Evolutionary conservation across 306 rosid genomes (phyloP).

Genomic region (Luffa acutangula): DNA sequence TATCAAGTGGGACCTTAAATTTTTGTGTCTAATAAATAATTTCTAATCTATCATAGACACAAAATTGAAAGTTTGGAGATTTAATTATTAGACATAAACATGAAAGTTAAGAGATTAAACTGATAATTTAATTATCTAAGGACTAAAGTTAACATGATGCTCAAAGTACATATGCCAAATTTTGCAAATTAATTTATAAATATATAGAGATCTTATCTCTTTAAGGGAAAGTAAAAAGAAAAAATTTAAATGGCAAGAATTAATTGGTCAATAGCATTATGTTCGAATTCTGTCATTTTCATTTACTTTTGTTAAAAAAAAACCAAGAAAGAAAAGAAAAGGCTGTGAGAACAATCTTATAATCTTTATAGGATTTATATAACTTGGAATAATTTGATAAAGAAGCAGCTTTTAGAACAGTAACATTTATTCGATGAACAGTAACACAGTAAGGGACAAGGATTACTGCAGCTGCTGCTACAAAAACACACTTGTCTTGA

Average conservation of each 20-base stretch:
- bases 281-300: constrained; percentile 8
- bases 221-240: neutral
- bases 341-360: neutral
- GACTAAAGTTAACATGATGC: neutral
- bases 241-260: neutral
- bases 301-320: neutral
- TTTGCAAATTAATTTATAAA: neutral
- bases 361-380: neutral
- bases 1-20: too few relatives aligned
- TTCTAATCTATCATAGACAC: too few relatives aligned
- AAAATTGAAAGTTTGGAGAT: too few relatives aligned
- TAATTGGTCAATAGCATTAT: neutral
- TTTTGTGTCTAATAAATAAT: neutral
- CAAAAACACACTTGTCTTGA: neutral
- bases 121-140: too few relatives aligned
- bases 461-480: too few relatives aligned
- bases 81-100: too few relatives aligned
- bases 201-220: neutral
- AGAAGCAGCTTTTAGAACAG: neutral
- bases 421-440: neutral
- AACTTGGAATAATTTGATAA: neutral
- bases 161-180: neutral
- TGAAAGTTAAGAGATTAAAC: too few relatives aligned
- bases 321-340: neutral
- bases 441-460: neutral